Percentiles rank a stretch among this genome's conserved stretches.
Evolutionary conservation across 371 early-diverging fungal genomes (phyloP).

Genomic region (Chytridium lagenaria): DNA sequence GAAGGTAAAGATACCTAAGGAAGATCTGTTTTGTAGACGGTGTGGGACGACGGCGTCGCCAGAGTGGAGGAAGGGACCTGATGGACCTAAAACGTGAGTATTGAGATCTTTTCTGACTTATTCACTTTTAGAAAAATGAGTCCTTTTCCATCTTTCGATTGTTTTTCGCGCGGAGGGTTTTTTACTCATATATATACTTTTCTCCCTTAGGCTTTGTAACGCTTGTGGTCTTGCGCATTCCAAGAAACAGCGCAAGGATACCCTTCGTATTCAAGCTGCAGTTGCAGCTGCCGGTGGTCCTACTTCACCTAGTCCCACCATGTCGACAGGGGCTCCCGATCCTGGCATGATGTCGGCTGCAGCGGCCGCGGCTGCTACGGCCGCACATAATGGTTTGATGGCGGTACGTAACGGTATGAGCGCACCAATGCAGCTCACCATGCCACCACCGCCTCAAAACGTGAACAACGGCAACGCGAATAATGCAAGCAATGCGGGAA

Average conservation of each 20-base stretch:
- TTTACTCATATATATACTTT: too few relatives aligned
- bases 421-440: too few relatives aligned
- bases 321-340: too few relatives aligned
- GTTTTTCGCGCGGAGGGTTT: not conserved
- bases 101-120: not conserved
- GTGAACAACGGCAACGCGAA: too few relatives aligned
- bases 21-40: slow-evolving; percentile 31
- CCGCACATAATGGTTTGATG: too few relatives aligned
- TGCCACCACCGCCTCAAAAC: too few relatives aligned
- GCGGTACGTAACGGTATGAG: too few relatives aligned
- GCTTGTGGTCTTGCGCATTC: slow-evolving; percentile 48
- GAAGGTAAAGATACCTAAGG: slow-evolving; percentile 24
- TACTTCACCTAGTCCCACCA: not conserved
- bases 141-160: too few relatives aligned
- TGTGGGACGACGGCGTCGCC: slow-evolving; percentile 33
- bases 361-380: too few relatives aligned
- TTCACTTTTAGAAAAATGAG: too few relatives aligned
- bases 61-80: slow-evolving; percentile 37
- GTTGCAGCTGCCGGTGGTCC: not conserved
- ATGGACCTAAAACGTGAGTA: slow-evolving; percentile 23
- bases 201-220: slow-evolving; percentile 23
- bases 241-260: slow-evolving; percentile 40
- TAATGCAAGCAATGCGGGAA: too few relatives aligned
- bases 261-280: not conserved
- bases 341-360: too few relatives aligned